phyloP scores from a whole-genome alignment of 2,329 filamentous ascomycete species.

The Fusarium chuoi region DNA sequence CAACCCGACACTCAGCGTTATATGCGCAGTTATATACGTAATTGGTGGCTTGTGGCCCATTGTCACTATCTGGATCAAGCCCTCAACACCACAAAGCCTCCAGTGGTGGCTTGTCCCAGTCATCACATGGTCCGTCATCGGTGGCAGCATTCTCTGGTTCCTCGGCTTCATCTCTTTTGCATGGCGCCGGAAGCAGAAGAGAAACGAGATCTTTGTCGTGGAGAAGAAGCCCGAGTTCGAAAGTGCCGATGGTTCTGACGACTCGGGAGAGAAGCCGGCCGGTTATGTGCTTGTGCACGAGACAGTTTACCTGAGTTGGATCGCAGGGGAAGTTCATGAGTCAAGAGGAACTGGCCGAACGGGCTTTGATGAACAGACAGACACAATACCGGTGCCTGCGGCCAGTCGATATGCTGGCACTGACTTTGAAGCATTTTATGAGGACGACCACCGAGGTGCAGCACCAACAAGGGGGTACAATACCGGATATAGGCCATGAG shows the following conservation, averaged over 20 bases:
- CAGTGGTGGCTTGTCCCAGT: slow-evolving; percentile 48
- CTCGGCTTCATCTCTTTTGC: slow-evolving; percentile 49
- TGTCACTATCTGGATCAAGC: slow-evolving; percentile 48
- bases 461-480: slow-evolving; percentile 17
- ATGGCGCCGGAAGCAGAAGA: slow-evolving; percentile 42
- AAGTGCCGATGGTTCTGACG: slow-evolving; percentile 31
- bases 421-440: slow-evolving; percentile 40
- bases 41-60: slow-evolving; percentile 49
- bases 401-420: slow-evolving; percentile 37
- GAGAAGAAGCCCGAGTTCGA: slow-evolving; percentile 51
- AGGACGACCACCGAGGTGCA: slow-evolving; percentile 18
- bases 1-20: slow-evolving; percentile 46
- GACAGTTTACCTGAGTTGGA: slow-evolving; percentile 51
- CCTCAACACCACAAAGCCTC: slow-evolving; percentile 19
- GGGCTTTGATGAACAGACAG: slow-evolving; percentile 6
- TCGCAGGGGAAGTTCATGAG: slow-evolving; percentile 44
- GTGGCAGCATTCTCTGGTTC: slow-evolving; percentile 46
- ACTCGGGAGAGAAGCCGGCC: slow-evolving; percentile 25
- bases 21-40: slow-evolving; percentile 46
- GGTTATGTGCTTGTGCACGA: slow-evolving; percentile 51
- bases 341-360: slow-evolving; percentile 17
- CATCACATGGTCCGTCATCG: slow-evolving; percentile 47
- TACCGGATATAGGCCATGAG: slow-evolving; percentile 23
- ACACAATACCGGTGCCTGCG: slow-evolving; percentile 1
- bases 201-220: slow-evolving; percentile 48